These are phyloP conservation scores for Oidiodendron maius DNA, from an alignment of 495 filamentous ascomycete species.

Conservation along the genomic window DNA sequence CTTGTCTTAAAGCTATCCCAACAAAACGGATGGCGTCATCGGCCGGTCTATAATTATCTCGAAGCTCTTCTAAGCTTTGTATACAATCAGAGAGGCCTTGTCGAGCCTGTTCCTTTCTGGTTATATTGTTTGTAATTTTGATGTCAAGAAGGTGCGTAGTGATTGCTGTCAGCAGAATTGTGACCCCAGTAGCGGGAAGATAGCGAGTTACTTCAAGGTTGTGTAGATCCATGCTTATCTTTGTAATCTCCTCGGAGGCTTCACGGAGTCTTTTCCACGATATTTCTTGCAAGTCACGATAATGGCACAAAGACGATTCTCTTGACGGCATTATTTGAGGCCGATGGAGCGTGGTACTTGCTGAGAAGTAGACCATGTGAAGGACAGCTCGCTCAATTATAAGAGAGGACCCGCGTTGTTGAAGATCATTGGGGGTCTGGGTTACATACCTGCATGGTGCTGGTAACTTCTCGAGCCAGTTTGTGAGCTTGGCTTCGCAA, in stretches of 20 bases:
- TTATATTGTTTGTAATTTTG: slow-evolving; percentile 51
- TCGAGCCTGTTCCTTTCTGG: too few relatives aligned
- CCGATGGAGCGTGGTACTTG: slow-evolving; percentile 74
- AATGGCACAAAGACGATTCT: too few relatives aligned
- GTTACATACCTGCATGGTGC: too few relatives aligned
- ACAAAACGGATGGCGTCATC: too few relatives aligned
- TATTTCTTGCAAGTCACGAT: slow-evolving; percentile 31
- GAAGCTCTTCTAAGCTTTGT: slow-evolving; percentile 69
- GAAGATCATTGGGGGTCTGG: too few relatives aligned
- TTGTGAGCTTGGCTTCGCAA: slow-evolving; percentile 63
- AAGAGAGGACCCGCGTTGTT: too few relatives aligned
- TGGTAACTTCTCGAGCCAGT: slow-evolving; percentile 16
- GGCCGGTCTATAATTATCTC: slow-evolving; percentile 77
- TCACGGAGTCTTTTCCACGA: slow-evolving; percentile 68
- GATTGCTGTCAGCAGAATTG: slow-evolving; percentile 77
- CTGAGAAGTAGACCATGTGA: slow-evolving; percentile 82
- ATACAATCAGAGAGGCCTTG: slow-evolving; percentile 78
- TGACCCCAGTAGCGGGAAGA: slow-evolving; percentile 77
- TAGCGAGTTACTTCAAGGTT: slow-evolving; percentile 62
- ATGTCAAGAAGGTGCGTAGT: slow-evolving; percentile 83
- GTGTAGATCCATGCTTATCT: slow-evolving; percentile 65
- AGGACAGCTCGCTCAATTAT: slow-evolving; percentile 69
- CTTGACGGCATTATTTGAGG: slow-evolving; percentile 79
- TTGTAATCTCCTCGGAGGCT: slow-evolving; percentile 71
- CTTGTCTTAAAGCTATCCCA: too few relatives aligned